Base-by-base conservation (phyloP, 2,329 filamentous ascomycete species). In the Apiospora arundinis region DNA sequence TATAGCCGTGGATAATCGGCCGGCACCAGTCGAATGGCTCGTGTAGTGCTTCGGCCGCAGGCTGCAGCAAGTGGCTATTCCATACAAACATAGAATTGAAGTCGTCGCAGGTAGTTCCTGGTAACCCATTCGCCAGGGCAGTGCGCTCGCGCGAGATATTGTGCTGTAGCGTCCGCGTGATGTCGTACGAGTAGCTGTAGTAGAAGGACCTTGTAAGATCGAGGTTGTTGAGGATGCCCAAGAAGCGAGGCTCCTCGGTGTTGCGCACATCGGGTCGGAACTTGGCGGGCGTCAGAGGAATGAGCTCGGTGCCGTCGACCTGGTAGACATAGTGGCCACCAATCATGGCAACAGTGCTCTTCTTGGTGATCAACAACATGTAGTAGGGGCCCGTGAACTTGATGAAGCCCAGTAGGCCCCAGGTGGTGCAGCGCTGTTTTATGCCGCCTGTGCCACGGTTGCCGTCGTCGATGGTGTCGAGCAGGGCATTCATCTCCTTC, bases 81-180 rank as follows among this genome's bases (percentile, higher is more conserved):
- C 96, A 99, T 2, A 98, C 93, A 79, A 99, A 99, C 96, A 99
- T 99, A 49, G 92, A 90, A 77, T 98, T 97, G 79, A 92, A 92
- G 75, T 95, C 90, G 44, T 89, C 87, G 40, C 88, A 85, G 52
- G 86, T 85, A 8, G 88, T 86, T 40, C 89, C 87, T 1, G 89
- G 84, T 16, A 87, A 82, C 0, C 93, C 93, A 72, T 91, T 86
- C 42, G 90, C 87, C 68, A 97, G 82, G 2, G 92, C 90, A 67
- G 89, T 86, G 49, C 96, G 89, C 81, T 98, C 95, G 44, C 91
- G 88, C 25, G 91, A 92, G 73, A 99, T 95, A 77, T 99, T 99
- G 78, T 95, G 91, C 80, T 99, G 96, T 66, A 99, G 85, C 0
- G 95, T 97, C 70, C 92, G 90, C 0, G 96, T 99, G 75, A 98